Evolutionary conservation across 2,329 filamentous ascomycete genomes (phyloP).

Genomic region (Karstenula rhodostoma): DNA sequence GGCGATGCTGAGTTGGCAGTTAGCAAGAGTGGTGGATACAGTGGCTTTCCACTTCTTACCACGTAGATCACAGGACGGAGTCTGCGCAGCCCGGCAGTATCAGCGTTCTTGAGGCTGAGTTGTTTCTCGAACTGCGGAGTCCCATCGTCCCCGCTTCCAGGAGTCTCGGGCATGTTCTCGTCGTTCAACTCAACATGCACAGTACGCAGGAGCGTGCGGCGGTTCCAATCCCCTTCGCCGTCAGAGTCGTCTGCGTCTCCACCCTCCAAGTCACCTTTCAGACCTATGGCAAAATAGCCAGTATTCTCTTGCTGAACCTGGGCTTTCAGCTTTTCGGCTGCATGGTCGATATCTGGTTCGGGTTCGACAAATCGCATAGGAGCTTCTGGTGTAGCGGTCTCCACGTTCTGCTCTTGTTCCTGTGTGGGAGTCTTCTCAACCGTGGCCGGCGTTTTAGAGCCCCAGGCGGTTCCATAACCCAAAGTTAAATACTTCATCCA

Average conservation of each 20-base stretch:
- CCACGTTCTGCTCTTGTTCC: constrained; percentile 14
- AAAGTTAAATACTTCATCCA: constrained; percentile 62
- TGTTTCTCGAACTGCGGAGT: constrained; percentile 33
- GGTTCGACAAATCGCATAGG: constrained; percentile 48
- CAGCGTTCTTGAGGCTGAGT: constrained; percentile 18
- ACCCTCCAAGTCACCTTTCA: constrained; percentile 70
- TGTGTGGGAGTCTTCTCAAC: constrained; percentile 9
- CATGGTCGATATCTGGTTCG: constrained; percentile 51
- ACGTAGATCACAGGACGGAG: constrained; percentile 77
- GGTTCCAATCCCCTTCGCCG: constrained; percentile 47
- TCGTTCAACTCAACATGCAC: constrained; percentile 70
- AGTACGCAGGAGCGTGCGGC: constrained; percentile 69
- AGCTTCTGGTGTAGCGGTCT: constrained; percentile 30
- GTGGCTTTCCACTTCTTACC: constrained; percentile 39
- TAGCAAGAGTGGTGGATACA: neutral
- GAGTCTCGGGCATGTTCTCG: constrained; percentile 39
- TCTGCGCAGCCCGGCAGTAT: constrained; percentile 32
- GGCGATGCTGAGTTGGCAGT: constrained; percentile 58
- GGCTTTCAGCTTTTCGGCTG: constrained; percentile 69
- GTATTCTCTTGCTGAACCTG: constrained; percentile 54
- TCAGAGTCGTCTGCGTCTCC: constrained; percentile 55
- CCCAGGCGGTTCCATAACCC: constrained; percentile 55
- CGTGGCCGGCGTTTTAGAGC: constrained; percentile 30
- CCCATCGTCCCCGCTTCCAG: constrained; percentile 28
- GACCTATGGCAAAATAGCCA: constrained; percentile 72